These are phyloP conservation scores for Neopestalotiopsis sp. DNA, from an alignment of 2,329 filamentous ascomycete genomes.

Conservation along the genomic window DNA sequence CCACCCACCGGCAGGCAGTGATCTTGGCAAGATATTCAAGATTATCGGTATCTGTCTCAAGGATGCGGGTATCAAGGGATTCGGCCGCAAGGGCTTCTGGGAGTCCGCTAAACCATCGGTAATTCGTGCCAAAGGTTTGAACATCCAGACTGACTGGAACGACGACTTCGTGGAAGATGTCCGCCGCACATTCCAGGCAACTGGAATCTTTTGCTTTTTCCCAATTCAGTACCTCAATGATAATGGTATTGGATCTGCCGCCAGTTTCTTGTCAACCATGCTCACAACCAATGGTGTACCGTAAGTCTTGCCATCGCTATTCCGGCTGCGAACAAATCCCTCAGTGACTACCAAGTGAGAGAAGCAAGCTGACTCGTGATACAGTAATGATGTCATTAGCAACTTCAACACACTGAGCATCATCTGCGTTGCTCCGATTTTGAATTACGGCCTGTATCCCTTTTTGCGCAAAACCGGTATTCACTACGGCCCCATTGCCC, in stretches of 20 bases:
- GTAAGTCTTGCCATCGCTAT: neutral
- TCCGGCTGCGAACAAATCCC: neutral
- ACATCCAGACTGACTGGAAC: slow-evolving; percentile 55
- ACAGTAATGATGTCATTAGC: slow-evolving; percentile 48
- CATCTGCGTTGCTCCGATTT: slow-evolving; percentile 49
- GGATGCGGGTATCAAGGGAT: slow-evolving; percentile 42
- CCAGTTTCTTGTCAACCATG: slow-evolving; percentile 52
- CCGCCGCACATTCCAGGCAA: slow-evolving; percentile 61
- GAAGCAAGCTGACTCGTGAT: neutral
- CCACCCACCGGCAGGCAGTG: slow-evolving; percentile 50
- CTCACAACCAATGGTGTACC: slow-evolving; percentile 54
- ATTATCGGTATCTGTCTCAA: slow-evolving; percentile 45
- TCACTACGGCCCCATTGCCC: slow-evolving; percentile 51
- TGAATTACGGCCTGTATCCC: slow-evolving; percentile 54
- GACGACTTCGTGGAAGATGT: slow-evolving; percentile 72
- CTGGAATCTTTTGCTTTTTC: slow-evolving; percentile 64
- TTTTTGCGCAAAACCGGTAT: slow-evolving; percentile 44
- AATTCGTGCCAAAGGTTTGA: slow-evolving; percentile 48
- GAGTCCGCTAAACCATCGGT: slow-evolving; percentile 62
- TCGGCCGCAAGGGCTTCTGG: slow-evolving; percentile 59
- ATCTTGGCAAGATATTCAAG: slow-evolving; percentile 48
- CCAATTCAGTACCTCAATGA: slow-evolving; percentile 51
- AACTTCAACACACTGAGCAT: slow-evolving; percentile 58
- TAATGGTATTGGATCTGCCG: slow-evolving; percentile 55
- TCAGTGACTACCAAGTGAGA: no score